Base-by-base conservation (phyloP, 495 filamentous ascomycete species). In the Elaphomyces granulatus region DNA sequence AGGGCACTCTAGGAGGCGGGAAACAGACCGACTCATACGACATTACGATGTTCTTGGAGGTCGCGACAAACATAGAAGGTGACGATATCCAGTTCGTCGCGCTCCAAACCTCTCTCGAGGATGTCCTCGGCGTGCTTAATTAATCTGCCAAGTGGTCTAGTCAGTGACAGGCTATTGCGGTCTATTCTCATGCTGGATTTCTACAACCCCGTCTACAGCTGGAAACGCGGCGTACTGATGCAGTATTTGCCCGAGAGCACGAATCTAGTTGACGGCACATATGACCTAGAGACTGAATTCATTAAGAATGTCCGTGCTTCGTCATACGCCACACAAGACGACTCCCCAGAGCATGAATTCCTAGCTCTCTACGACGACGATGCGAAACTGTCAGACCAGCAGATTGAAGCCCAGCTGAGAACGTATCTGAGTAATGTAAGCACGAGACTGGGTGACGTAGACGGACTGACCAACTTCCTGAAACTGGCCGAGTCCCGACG, bases 401-500 rank as follows among this genome's bases (percentile, higher is more conserved):
- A n/a, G n/a, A 8, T 8, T 8, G 8, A 16, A 16, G 8, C 34
- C 8, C n/a, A 16, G 34, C n/a, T 36, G 12, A 36, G 15, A 8
- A 36, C 9, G 8, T 36, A 36, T 16, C 15, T 36, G 8, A 16
- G 18, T 16, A 16, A 8, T 16, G 34, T 36, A 8, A 8, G 8
- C 8, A 36, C 34, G 9, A 12, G 34, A 16, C 15, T 36, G 15
- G 8, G 18, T 8, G 18, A 12, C 8, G 12, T 16, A 12, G 40
- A 43, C 12, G 40, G 40, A 15, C 8, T 42, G 36, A n/a, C 8
- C 15, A 37, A 48, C 10, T 42, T 47, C 36, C 41, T 48, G 14
- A 42, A 7, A 15, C 45, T 49, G 10, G 46, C 45, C 1, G 46
- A 49, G 34, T 43, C 38, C 36, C 18, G 46, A 30, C 45, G 45